These are phyloP conservation scores for Baorangia bicolor DNA, from an alignment of 768 basidiomycete genomes.

Conservation along the genomic window DNA sequence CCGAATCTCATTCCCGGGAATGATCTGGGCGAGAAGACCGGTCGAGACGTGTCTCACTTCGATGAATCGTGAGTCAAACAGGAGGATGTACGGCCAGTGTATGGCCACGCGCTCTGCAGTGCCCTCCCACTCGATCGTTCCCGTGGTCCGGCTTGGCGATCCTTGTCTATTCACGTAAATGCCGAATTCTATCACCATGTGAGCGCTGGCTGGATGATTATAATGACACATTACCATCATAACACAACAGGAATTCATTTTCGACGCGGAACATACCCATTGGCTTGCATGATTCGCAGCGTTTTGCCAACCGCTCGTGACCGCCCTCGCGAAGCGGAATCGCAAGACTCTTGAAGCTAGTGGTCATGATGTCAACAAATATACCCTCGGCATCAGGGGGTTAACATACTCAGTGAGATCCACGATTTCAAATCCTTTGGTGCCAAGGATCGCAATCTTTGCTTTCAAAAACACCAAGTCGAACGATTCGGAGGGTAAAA, in stretches of 20 bases:
- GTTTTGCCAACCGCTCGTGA: slow-evolving; percentile 68
- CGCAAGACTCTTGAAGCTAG: slow-evolving; percentile 82
- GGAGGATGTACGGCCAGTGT: slow-evolving; percentile 87
- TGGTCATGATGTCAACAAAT: not conserved
- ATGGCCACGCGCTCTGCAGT: slow-evolving; percentile 85
- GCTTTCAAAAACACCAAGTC: slow-evolving; percentile 92
- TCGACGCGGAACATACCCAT: slow-evolving; percentile 91
- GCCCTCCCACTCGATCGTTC: slow-evolving; percentile 93
- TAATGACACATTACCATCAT: slow-evolving; percentile 60
- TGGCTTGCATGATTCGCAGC: slow-evolving; percentile 78
- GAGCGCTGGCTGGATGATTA: not conserved
- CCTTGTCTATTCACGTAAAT: slow-evolving; percentile 91
- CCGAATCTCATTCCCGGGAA: too few species aligned
- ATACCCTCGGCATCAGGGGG: not conserved
- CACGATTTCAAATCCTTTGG: slow-evolving; percentile 97
- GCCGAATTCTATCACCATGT: slow-evolving; percentile 66
- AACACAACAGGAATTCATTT: slow-evolving; percentile 87
- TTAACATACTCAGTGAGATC: slow-evolving; percentile 80
- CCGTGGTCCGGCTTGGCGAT: slow-evolving; percentile 65
- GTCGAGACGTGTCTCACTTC: too few species aligned
- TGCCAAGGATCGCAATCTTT: slow-evolving; percentile 89
- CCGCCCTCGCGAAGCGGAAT: slow-evolving; percentile 82
- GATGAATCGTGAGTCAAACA: too few species aligned
- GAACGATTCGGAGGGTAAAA: slow-evolving; percentile 87
- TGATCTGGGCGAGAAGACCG: too few species aligned